Evolutionary conservation across 768 basidiomycete genomes (phyloP), one percentile per base, ranked within the genome.

Genomic region (Serendipita sp.): DNA sequence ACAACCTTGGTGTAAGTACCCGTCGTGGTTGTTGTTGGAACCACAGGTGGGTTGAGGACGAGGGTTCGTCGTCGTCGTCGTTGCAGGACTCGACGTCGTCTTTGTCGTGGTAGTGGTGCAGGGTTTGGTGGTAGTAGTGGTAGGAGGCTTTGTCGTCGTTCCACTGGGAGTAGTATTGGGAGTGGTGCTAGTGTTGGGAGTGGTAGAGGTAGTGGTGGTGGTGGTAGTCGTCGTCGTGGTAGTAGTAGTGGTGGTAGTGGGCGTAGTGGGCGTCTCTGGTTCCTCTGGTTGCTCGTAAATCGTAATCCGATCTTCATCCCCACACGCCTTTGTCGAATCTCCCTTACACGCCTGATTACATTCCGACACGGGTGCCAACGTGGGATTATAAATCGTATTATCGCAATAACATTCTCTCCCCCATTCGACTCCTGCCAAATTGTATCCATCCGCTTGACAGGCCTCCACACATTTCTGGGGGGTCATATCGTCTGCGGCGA

Each of bases 391-490:
- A 36, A 60, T 33, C 27, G 27, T 37, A 34, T 60, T 31, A 10
- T 34, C 55, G 55, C 55, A 60, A 34, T 23, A 60, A 29, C 55
- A 60, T 36, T 60, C 55, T 10, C 55, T 4, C 10, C 64, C 64
- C 34, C 53, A 52, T 44, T 64, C 64, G 3, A 64, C 50, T 3
- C 64, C 64, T 0, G 64, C 64, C 18, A 64, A 27, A 23, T n/a
- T 36, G 50, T 23, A 64, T n/a, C 64, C 64, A 27, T 64, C 36
- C 27, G 29, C 48, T 29, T 52, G 23, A 33, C 64, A 64, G 43
- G 64, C 55, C 1, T 1, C 36, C n/a, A 58, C 29, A 34, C 64
- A 64, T 23, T 16, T 23, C 1, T 16, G 1, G 5, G 53, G 50
- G 18, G 64, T 64, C 27, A 55, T 60, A 29, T 31, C 34, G 55